Evolutionary conservation across 768 basidiomycete species (phyloP), one percentile per base, ranked within the genome.

Genomic region (Filobasidium floriforme): DNA sequence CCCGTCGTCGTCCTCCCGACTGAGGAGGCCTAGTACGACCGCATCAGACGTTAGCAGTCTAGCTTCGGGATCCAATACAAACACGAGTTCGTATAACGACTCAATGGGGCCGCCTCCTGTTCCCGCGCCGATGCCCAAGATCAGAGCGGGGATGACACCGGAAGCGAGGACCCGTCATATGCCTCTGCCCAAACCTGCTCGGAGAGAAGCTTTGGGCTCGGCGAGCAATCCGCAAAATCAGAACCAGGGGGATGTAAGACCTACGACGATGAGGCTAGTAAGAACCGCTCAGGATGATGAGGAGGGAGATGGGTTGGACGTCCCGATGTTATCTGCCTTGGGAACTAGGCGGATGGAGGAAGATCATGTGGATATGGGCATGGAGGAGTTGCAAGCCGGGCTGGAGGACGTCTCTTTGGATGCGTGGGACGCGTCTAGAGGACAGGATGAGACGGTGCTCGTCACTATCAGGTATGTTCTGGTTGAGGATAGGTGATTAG

Each of bases 401-500:
- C n/a, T 57, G 54, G 54, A 57, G 14, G 54, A 57, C 24, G 15
- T 57, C 15, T 57, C 54, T 2, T 24, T 57, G 15, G 54, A 57
- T 28, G 24, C 22, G 19, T 57, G 54, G 54, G 24, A 57, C 15
- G 54, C 54, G 15, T 26, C 24, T 32, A 15, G 54, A 15, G 54
- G 24, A n/a, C 24, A 26, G 54, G 70, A 69, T 66, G 70, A 78
- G 63, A 70, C 73, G n/a, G 77, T 78, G 1, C 51, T 75, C 32
- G 75, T 78, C 4, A 73, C 77, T 61, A 74, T 78, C 29, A 61
- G 77, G 77, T 78, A 49, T 60, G 72, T 67, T 18, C 61, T 54
- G 41, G 46, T 40, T n/a, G 57, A 44, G 32, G 19, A 14, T 15
- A 14, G 41, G 24, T 32, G 29, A 55, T 40, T 52, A 29, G 18